Evolutionary conservation across 2,329 filamentous ascomycete genomes (phyloP).

Genomic region (Celoporthe dispersa): DNA sequence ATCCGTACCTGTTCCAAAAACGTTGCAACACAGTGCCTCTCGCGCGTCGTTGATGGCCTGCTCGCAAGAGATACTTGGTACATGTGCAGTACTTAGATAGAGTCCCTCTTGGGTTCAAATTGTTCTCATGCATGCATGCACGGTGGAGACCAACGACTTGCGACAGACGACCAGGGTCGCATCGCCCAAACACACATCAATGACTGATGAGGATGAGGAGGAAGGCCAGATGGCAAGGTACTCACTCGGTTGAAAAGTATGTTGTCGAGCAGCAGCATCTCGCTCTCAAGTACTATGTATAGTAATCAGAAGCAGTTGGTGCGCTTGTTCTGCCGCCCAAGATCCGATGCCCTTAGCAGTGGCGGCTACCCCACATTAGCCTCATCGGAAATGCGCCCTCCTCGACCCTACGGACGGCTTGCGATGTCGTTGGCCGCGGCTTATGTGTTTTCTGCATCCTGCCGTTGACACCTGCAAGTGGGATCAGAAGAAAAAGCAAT

Average conservation of each 20-base stretch:
- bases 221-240: background rate
- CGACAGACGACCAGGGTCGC: constrained; percentile 19
- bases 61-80: constrained; percentile 11
- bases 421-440: constrained; percentile 5
- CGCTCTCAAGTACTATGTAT: background rate
- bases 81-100: constrained; percentile 22
- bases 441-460: constrained; percentile 15
- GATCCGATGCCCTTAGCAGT: background rate
- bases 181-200: constrained; percentile 10
- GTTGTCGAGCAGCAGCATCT: background rate
- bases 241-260: constrained; percentile 2
- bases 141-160: constrained; percentile 22
- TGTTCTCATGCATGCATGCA: constrained; percentile 26
- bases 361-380: background rate
- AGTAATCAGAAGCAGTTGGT: background rate
- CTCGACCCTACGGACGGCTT: background rate
- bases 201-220: background rate
- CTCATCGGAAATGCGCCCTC: background rate
- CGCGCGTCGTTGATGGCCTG: background rate
- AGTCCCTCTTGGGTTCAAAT: background rate
- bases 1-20: background rate
- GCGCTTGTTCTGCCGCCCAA: background rate
- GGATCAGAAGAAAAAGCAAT: constrained; percentile 12
- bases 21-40: constrained; percentile 4
- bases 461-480: constrained; percentile 12